Percentiles rank a stretch among this genome's conserved stretches.
Evolutionary conservation across 2,329 filamentous ascomycete genomes (phyloP).

Genomic region (Blumeriella jaapii): DNA sequence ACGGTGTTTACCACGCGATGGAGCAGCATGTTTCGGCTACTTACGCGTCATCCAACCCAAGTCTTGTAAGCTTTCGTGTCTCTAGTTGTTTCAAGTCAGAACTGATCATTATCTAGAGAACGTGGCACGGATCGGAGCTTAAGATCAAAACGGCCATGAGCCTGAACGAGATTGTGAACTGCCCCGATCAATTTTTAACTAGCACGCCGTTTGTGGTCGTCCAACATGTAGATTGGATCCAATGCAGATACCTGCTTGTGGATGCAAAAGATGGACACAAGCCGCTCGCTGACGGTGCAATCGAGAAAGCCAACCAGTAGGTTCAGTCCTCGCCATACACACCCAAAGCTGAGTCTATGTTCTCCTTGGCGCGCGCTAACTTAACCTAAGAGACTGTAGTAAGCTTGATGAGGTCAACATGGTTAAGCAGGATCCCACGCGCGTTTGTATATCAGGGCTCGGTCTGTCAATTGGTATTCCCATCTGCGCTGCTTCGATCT

Average conservation of each 20-base stretch:
- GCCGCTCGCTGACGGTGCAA: too few species aligned
- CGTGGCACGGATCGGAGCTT: conserved; percentile 61
- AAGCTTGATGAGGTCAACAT: conserved; percentile 2
- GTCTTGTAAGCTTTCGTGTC: conserved; percentile 13
- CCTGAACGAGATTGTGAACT: conserved; percentile 78
- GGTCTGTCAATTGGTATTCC: conserved; percentile 21
- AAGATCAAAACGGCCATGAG: conserved; percentile 50
- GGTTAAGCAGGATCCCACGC: conserved; percentile 21
- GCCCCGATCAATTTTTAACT: conserved; percentile 47
- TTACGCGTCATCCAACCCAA: conserved; percentile 9
- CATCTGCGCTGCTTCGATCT: conserved; percentile 21
- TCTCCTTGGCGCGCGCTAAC: background rate
- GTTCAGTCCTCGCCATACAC: too few species aligned
- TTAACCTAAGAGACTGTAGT: conserved; percentile 1
- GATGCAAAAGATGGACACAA: too few species aligned
- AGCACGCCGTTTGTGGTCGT: conserved; percentile 57
- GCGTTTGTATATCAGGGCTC: conserved; percentile 13
- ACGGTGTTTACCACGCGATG: conserved; percentile 73
- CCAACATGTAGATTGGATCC: conserved; percentile 70
- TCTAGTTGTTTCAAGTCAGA: background rate
- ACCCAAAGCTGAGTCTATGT: too few species aligned
- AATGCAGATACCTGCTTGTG: conserved; percentile 78
- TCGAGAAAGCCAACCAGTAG: too few species aligned
- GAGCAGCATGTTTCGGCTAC: conserved; percentile 41
- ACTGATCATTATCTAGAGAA: conserved; percentile 1